Conservation (phyloP, 306 rosid species). For the Quercus dentata region DNA sequence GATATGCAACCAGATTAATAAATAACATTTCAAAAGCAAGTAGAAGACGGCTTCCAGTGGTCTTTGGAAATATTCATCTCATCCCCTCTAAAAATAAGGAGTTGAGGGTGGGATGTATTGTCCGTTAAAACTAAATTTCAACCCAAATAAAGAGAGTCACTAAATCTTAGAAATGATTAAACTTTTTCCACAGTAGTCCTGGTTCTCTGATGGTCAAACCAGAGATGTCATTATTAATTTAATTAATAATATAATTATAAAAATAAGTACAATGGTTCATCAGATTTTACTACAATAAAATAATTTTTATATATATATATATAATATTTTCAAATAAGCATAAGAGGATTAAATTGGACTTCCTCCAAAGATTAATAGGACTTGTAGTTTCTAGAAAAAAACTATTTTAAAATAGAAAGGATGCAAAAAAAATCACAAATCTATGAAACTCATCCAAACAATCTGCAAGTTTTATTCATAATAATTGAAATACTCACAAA, state of each 20-base stretch:
- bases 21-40: neutral
- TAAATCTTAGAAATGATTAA: neutral
- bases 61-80: neutral
- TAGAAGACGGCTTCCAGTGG: neutral
- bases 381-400: too few species aligned
- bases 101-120: neutral
- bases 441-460: neutral
- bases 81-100: neutral
- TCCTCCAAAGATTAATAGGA: too few species aligned
- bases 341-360: too few species aligned
- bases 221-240: too few species aligned
- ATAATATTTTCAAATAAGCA: too few species aligned
- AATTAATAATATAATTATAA: too few species aligned
- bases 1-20: neutral
- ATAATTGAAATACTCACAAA: constrained; percentile 59
- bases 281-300: too few species aligned
- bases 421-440: neutral
- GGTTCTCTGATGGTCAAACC: too few species aligned
- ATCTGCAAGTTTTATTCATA: constrained; percentile 8
- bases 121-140: neutral
- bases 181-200: neutral
- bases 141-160: neutral
- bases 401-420: too few species aligned
- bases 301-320: too few species aligned
- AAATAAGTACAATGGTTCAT: too few species aligned